phyloP scores from a whole-genome alignment of 73 alveolate genomes.

The Tetrahymena malaccensis region DNA sequence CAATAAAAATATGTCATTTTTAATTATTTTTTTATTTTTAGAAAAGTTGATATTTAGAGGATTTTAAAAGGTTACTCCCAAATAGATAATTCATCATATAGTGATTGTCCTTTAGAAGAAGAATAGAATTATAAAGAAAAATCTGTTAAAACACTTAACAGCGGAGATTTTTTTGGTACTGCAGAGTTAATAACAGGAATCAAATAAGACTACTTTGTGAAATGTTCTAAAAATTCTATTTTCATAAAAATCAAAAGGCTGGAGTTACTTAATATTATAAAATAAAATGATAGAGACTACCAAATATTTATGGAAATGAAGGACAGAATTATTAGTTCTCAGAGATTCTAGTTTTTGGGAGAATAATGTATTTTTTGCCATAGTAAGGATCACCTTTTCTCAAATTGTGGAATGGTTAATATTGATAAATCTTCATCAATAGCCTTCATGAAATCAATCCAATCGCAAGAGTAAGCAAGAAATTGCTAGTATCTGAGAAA shows the following conservation, averaged over 20 bases:
- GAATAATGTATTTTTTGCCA: not conserved
- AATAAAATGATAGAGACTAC: not conserved
- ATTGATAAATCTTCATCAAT: not conserved
- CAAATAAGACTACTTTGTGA: not conserved
- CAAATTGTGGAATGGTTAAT: not conserved
- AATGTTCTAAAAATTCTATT: not conserved
- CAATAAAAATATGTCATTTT: not conserved
- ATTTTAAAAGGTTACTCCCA: not conserved
- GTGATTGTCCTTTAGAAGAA: not conserved
- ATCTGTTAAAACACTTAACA: not conserved
- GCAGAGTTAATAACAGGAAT: not conserved
- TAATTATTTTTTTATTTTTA: not conserved
- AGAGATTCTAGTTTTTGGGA: not conserved
- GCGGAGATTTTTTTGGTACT: not conserved
- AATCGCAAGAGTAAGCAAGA: not conserved
- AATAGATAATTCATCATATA: not conserved
- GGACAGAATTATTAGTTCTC: not conserved
- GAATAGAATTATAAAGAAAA: not conserved
- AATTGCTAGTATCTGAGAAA: not conserved
- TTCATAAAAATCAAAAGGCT: not conserved
- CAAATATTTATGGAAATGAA: not conserved
- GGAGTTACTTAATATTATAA: not conserved
- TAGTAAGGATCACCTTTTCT: not conserved
- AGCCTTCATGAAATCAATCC: not conserved
- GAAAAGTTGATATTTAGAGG: not conserved